Conservation (phyloP, 306 rosid genomes). For the Erythrophleum fordii region DNA sequence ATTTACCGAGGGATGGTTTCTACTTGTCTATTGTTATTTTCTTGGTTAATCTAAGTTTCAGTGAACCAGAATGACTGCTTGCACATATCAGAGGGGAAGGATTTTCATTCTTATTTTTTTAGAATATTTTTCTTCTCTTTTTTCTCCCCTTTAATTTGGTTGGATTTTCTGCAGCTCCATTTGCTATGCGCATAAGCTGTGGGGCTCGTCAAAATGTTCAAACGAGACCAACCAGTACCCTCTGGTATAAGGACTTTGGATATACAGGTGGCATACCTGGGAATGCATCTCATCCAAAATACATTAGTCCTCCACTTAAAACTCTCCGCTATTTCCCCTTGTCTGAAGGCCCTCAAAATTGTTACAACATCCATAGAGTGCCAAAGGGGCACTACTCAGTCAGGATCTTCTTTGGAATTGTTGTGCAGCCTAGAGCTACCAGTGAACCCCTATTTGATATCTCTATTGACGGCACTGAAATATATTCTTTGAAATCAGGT, state of each 20-base stretch:
- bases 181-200: constrained; percentile 87
- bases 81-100: not conserved
- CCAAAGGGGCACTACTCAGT: constrained; percentile 89
- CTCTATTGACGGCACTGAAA: constrained; percentile 87
- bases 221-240: constrained; percentile 75
- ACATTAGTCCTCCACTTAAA: constrained; percentile 70
- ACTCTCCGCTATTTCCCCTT: constrained; percentile 88
- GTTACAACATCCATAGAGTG: constrained; percentile 71
- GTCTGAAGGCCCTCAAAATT: constrained; percentile 86
- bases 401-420: constrained; percentile 82
- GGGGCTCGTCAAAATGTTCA: constrained; percentile 81
- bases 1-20: constrained; percentile 20
- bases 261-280: constrained; percentile 89
- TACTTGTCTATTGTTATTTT: constrained; percentile 14
- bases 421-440: constrained; percentile 54
- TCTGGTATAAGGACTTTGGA: constrained; percentile 88
- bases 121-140: not conserved
- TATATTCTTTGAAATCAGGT: constrained; percentile 81
- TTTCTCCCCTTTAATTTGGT: constrained; percentile 12
- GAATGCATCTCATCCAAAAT: constrained; percentile 72
- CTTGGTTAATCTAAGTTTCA: constrained; percentile 15
- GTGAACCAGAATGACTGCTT: constrained; percentile 12
- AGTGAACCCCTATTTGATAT: constrained; percentile 83
- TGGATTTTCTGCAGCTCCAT: constrained; percentile 65
- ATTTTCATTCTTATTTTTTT: constrained; percentile 28